Evolutionary conservation across 257 asterid genomes (phyloP).

Genomic region (Cordia subcordata): DNA sequence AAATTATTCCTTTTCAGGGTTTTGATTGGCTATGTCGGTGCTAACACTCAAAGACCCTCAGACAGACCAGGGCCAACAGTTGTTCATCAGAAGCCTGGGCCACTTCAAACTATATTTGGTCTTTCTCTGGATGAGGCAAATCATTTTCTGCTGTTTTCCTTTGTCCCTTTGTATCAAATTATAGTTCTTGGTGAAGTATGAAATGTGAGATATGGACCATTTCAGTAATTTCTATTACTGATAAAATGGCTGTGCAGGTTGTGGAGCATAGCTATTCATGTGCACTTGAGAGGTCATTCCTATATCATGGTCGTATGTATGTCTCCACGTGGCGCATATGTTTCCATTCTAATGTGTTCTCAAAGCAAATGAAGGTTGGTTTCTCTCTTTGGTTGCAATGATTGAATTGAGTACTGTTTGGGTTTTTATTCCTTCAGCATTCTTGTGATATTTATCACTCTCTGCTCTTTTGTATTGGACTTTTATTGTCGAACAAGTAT

Average conservation of each 20-base stretch:
- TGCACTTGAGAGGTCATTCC: conserved; percentile 89
- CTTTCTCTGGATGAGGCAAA: conserved; percentile 87
- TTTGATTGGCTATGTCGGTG: conserved; percentile 52
- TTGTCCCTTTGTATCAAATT: neutral
- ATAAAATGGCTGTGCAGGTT: conserved; percentile 43
- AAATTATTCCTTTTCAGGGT: conserved; percentile 38
- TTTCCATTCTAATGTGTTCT: conserved; percentile 89
- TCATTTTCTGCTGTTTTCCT: conserved; percentile 5
- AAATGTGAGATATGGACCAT: neutral
- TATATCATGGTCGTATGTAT: conserved; percentile 90
- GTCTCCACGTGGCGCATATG: conserved; percentile 86
- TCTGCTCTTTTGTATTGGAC: too few relatives aligned
- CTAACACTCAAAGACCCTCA: conserved; percentile 36
- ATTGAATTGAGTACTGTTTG: too few relatives aligned
- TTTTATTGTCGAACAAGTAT: too few relatives aligned
- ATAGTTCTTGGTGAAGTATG: neutral
- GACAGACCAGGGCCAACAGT: conserved; percentile 55
- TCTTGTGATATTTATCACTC: too few relatives aligned
- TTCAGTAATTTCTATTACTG: neutral
- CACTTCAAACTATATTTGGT: conserved; percentile 78
- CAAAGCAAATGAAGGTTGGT: conserved; percentile 84
- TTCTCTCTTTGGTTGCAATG: neutral
- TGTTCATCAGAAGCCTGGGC: conserved; percentile 78
- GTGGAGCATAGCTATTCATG: conserved; percentile 91
- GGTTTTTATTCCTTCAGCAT: too few relatives aligned